phyloP scores from a whole-genome alignment of 805 yeast genomes.

The Lipomyces sp. region DNA sequence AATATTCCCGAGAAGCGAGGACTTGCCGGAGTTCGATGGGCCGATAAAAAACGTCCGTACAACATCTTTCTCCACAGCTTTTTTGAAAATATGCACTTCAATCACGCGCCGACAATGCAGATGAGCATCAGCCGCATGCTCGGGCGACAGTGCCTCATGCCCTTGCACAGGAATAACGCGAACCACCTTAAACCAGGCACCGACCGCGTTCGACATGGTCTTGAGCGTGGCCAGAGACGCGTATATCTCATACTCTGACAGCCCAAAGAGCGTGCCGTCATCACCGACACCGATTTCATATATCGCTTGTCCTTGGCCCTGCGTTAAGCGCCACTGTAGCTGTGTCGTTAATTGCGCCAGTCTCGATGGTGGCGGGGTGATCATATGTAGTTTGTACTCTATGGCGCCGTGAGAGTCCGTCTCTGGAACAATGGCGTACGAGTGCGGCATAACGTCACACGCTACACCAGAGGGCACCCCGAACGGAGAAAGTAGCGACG shows the following conservation, averaged over 20 bases:
- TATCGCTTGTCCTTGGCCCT: conserved; percentile 28
- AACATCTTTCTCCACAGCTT: conserved; percentile 15
- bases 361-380: conserved; percentile 21
- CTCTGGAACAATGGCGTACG: conserved; percentile 15
- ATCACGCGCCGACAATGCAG: conserved; percentile 12
- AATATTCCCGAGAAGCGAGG: conserved; percentile 21
- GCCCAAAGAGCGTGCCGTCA: conserved; percentile 24
- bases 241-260: conserved; percentile 14
- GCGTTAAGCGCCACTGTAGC: conserved; percentile 27
- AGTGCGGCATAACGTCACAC: neutral
- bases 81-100: conserved; percentile 23
- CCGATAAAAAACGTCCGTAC: conserved; percentile 21
- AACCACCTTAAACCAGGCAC: conserved; percentile 26
- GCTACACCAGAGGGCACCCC: neutral
- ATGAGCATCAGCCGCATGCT: neutral
- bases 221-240: conserved; percentile 22
- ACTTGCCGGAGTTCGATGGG: conserved; percentile 23
- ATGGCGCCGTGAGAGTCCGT: conserved; percentile 28
- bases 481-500: conserved; percentile 19
- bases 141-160: conserved; percentile 3
- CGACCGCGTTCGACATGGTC: conserved; percentile 19
- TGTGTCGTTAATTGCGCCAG: conserved; percentile 29
- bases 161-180: conserved; percentile 21
- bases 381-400: conserved; percentile 27
- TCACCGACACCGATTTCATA: conserved; percentile 28